phyloP scores from a whole-genome alignment of 2,329 filamentous ascomycete species.

The Ceratocystis diversiconidia region DNA sequence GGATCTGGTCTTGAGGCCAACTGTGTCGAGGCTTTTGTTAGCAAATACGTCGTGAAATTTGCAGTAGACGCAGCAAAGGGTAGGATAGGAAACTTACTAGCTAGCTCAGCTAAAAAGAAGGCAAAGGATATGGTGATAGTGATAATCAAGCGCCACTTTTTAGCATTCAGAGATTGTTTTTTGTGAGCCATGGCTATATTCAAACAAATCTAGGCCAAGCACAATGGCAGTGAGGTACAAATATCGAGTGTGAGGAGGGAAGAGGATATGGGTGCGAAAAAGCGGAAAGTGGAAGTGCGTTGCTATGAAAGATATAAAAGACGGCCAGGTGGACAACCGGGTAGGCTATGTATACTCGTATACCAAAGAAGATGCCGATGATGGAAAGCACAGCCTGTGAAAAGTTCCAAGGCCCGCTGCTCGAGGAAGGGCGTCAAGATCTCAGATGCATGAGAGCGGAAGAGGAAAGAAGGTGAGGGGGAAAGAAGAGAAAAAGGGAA shows the following conservation, averaged over 20 bases:
- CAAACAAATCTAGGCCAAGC: not conserved
- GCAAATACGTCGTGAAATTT: not conserved
- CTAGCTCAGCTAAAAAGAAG: constrained; percentile 40
- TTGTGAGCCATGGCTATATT: constrained; percentile 25
- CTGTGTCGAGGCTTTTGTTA: constrained; percentile 24
- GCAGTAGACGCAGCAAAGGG: not conserved
- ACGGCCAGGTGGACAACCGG: not conserved
- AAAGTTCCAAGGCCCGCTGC: not conserved
- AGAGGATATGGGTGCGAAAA: not conserved
- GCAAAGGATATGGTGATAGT: constrained; percentile 36
- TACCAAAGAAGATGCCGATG: not conserved
- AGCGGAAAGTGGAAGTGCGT: not conserved
- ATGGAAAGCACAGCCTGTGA: not conserved
- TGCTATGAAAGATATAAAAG: not conserved
- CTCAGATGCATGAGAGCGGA: not conserved
- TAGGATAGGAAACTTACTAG: constrained; percentile 26
- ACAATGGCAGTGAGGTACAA: not conserved
- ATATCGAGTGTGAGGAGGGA: not conserved
- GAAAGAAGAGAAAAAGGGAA: not conserved
- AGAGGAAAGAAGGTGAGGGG: not conserved
- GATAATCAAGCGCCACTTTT: constrained; percentile 33
- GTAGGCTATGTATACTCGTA: not conserved
- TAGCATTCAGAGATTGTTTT: constrained; percentile 22
- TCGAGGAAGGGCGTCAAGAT: not conserved
- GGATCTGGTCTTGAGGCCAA: constrained; percentile 56